These are phyloP conservation scores for Polyporus arcularius DNA, from an alignment of 768 basidiomycete genomes.

Conservation along the genomic window DNA sequence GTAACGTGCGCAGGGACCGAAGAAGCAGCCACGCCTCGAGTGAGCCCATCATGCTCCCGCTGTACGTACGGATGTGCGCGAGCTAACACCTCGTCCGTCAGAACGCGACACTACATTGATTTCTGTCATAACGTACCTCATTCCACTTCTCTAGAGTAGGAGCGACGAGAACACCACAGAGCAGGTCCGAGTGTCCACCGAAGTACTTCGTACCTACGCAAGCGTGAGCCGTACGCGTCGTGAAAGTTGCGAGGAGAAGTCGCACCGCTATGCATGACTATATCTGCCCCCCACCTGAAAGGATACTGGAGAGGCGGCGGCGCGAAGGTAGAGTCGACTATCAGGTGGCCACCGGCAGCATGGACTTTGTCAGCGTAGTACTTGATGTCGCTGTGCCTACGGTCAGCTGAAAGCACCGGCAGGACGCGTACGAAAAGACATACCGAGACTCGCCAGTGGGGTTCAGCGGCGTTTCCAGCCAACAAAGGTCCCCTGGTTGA, in stretches of 20 bases:
- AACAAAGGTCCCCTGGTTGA: conserved; percentile 72
- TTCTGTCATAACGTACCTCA: conserved; percentile 29
- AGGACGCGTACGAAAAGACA: conserved; percentile 1
- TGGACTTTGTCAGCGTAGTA: conserved; percentile 86
- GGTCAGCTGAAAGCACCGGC: neutral
- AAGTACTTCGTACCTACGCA: conserved; percentile 77
- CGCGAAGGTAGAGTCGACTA: conserved; percentile 85
- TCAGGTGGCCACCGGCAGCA: conserved; percentile 66
- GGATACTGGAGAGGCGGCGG: conserved; percentile 90
- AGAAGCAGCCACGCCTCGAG: conserved; percentile 84
- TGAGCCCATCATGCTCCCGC: conserved; percentile 72
- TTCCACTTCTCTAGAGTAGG: conserved; percentile 66
- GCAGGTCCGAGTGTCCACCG: conserved; percentile 83
- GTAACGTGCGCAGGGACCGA: conserved; percentile 81
- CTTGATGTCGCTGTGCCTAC: conserved; percentile 59
- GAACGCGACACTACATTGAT: conserved; percentile 30
- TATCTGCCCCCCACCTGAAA: conserved; percentile 85
- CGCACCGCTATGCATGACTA: conserved; percentile 63
- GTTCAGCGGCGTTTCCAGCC: conserved; percentile 89
- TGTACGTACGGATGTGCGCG: conserved; percentile 60
- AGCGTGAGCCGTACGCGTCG: neutral
- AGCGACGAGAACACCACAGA: conserved; percentile 76
- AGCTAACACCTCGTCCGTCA: conserved; percentile 42
- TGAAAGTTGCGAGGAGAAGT: neutral
- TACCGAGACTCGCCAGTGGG: conserved; percentile 81